Percentiles rank a stretch among this genome's conserved stretches.
These are phyloP conservation scores for Dissoconium aciculare DNA, from an alignment of 2,329 filamentous ascomycete genomes.

Conservation along the genomic window DNA sequence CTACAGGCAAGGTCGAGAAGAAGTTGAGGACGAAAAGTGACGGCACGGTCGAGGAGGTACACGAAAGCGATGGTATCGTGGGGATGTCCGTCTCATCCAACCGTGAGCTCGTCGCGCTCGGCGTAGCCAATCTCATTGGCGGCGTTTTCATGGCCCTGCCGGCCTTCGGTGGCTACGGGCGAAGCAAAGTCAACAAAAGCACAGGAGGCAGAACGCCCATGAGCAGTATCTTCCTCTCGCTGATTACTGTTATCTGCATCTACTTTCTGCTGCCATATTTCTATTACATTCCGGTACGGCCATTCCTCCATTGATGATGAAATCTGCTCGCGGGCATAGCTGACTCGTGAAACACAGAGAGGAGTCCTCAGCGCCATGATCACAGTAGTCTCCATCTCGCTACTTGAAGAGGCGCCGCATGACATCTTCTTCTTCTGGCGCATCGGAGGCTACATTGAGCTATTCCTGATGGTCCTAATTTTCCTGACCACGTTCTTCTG, in stretches of 20 bases:
- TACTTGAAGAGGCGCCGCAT: constrained; percentile 89
- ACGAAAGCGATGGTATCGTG: constrained; percentile 42
- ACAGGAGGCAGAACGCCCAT: constrained; percentile 88
- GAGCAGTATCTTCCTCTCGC: constrained; percentile 73
- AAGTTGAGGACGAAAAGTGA: constrained; percentile 29
- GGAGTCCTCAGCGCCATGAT: constrained; percentile 88
- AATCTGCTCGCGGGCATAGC: constrained; percentile 1
- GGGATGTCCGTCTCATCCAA: constrained; percentile 79
- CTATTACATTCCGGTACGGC: constrained; percentile 80
- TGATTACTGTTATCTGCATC: constrained; percentile 69
- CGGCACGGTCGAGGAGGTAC: constrained; percentile 18
- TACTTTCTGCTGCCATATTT: constrained; percentile 78
- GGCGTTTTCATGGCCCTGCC: constrained; percentile 86
- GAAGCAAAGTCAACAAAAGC: constrained; percentile 86
- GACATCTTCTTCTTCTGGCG: constrained; percentile 80
- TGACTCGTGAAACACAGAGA: constrained; percentile 44
- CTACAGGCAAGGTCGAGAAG: constrained; percentile 36
- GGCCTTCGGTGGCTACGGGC: constrained; percentile 87
- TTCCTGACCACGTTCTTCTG: constrained; percentile 89
- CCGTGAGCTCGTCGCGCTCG: constrained; percentile 80
- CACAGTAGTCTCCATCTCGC: constrained; percentile 81
- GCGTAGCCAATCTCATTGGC: constrained; percentile 78
- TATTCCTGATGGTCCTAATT: constrained; percentile 77
- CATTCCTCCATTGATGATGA: not conserved
- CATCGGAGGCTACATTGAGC: constrained; percentile 73